These are phyloP conservation scores for Fusarium verticillioides DNA, from an alignment of 2,329 filamentous ascomycete genomes.

Conservation along the genomic window DNA sequence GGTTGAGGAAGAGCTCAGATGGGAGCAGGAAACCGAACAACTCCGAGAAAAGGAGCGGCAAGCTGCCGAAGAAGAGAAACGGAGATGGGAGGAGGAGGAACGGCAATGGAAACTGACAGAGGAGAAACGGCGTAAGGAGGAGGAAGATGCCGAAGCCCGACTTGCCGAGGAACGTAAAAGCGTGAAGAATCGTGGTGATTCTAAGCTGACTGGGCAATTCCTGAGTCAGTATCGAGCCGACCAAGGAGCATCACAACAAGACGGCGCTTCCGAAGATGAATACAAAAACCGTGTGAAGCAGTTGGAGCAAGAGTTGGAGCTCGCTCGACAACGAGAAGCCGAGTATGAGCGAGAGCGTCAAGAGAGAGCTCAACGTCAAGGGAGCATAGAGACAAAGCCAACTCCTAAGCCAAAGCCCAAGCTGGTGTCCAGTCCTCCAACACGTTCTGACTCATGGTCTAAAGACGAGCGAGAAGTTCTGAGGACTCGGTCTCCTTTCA, in stretches of 20 bases:
- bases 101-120: conserved; percentile 81
- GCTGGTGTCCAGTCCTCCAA: conserved; percentile 50
- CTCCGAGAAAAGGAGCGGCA: conserved; percentile 69
- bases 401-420: conserved; percentile 46
- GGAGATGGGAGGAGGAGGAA: conserved; percentile 82
- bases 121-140: conserved; percentile 75
- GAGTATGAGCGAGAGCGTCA: conserved; percentile 70
- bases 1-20: conserved; percentile 71
- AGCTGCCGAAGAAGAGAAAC: conserved; percentile 73
- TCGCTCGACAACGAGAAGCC: conserved; percentile 70
- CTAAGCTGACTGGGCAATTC: conserved; percentile 81
- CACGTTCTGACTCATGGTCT: conserved; percentile 71
- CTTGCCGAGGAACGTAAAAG: conserved; percentile 74
- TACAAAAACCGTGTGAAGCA: conserved; percentile 79
- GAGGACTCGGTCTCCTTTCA: conserved; percentile 62
- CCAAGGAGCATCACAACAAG: conserved; percentile 50
- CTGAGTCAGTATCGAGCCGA: conserved; percentile 88
- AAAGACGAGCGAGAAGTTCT: conserved; percentile 73
- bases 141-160: conserved; percentile 75
- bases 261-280: conserved; percentile 51
- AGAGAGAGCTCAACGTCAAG: conserved; percentile 55
- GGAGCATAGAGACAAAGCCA: conserved; percentile 27
- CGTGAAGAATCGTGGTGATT: conserved; percentile 71
- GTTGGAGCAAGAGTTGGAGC: conserved; percentile 77
- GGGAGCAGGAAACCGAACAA: conserved; percentile 72